Evolutionary conservation across 2,329 filamentous ascomycete genomes (phyloP).

Genomic region (Cryoendolithus antarcticus): DNA sequence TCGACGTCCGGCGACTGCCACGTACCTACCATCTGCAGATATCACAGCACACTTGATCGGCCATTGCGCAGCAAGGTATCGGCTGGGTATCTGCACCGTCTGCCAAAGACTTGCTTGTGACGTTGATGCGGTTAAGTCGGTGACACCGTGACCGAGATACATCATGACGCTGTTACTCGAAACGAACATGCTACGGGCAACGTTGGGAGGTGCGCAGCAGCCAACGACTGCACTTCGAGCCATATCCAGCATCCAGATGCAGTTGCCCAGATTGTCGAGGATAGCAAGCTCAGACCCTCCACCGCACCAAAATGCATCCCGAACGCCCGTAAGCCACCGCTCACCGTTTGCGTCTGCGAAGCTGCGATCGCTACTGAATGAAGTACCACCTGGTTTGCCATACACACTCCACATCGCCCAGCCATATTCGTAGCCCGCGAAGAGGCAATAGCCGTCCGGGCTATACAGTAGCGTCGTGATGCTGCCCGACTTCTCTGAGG

Average conservation of each 20-base stretch:
- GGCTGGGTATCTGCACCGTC: constrained; percentile 69
- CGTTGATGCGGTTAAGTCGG: constrained; percentile 81
- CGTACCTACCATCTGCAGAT: constrained; percentile 83
- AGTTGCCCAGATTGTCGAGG: constrained; percentile 52
- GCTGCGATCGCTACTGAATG: constrained; percentile 58
- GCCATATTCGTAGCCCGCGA: constrained; percentile 81
- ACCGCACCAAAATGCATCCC: constrained; percentile 72
- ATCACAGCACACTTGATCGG: constrained; percentile 79
- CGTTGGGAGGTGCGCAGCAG: constrained; percentile 82
- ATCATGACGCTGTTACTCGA: constrained; percentile 81
- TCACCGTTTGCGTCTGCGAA: constrained; percentile 60
- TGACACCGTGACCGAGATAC: constrained; percentile 84
- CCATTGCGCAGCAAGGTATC: constrained; percentile 85
- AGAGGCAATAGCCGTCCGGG: constrained; percentile 90
- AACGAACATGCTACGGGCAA: constrained; percentile 78
- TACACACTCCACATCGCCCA: constrained; percentile 98
- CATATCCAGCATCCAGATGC: constrained; percentile 81
- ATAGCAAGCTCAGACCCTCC: constrained; percentile 78
- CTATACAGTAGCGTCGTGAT: constrained; percentile 74
- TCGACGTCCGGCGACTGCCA: constrained; percentile 86
- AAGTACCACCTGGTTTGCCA: constrained; percentile 75
- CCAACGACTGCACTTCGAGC: constrained; percentile 86
- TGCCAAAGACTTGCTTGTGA: constrained; percentile 94
- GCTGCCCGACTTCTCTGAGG: constrained; percentile 52
- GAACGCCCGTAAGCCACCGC: constrained; percentile 70